phyloP scores from a whole-genome alignment of 2,329 filamentous ascomycete genomes.

The Dichotomopilus funicola region DNA sequence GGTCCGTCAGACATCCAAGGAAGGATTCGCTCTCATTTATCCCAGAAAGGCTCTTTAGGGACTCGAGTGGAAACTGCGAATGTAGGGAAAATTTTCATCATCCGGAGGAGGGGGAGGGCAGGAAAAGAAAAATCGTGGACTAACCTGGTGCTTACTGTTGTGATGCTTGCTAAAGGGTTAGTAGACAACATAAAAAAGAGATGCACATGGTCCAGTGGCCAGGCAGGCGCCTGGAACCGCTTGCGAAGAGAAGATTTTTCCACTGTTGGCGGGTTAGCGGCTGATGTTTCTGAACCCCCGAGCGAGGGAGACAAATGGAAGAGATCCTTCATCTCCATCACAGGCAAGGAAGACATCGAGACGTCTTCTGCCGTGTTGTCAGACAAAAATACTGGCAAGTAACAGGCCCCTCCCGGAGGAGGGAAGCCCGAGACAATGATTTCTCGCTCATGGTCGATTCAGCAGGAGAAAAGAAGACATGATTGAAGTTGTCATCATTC shows the following conservation, averaged over 20 bases:
- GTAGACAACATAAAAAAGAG: background rate
- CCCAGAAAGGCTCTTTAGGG: conserved; percentile 58
- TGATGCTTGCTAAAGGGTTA: conserved; percentile 10
- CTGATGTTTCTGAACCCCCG: conserved; percentile 3
- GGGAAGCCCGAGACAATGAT: conserved; percentile 53
- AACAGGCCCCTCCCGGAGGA: conserved; percentile 59
- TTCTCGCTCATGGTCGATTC: conserved; percentile 79
- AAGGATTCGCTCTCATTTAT: conserved; percentile 64
- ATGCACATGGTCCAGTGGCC: background rate
- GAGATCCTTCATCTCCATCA: conserved; percentile 3
- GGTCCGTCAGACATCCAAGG: conserved; percentile 68
- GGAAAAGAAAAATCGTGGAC: conserved; percentile 20
- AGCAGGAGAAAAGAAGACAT: conserved; percentile 79
- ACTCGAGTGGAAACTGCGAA: conserved; percentile 89
- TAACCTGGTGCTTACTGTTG: conserved; percentile 26
- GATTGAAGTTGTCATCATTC: conserved; percentile 66
- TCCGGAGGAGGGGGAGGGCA: conserved; percentile 29
- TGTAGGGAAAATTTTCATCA: conserved; percentile 70
- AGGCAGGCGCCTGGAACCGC: background rate
- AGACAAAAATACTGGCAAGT: conserved; percentile 90
- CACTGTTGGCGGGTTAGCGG: conserved; percentile 17
- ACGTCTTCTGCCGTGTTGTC: conserved; percentile 27
- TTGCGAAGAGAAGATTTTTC: conserved; percentile 4
- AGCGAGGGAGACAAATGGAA: conserved; percentile 2
- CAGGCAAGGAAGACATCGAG: conserved; percentile 1